Conservation (phyloP, 2,329 filamentous ascomycete genomes). For the Colletotrichum trifolii region DNA sequence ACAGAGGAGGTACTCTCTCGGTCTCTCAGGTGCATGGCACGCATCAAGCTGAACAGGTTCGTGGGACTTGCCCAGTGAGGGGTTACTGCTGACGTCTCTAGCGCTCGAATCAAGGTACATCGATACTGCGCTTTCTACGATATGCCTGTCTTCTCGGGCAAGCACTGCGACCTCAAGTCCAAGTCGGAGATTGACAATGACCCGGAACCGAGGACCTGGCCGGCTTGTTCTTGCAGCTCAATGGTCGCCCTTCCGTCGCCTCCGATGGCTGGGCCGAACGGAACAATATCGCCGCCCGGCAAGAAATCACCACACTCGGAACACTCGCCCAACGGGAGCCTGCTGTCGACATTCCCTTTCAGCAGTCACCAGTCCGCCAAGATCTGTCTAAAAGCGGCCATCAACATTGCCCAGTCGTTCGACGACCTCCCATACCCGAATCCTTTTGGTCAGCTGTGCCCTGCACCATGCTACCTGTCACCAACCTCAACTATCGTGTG, state of each 20-base stretch:
- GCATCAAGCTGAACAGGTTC: conserved; percentile 62
- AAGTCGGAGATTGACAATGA: conserved; percentile 41
- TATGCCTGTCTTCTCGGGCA: conserved; percentile 58
- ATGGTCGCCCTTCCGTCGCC: conserved; percentile 42
- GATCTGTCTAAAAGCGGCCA: conserved; percentile 60
- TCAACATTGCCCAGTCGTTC: conserved; percentile 59
- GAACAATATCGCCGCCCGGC: conserved; percentile 39
- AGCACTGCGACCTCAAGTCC: conserved; percentile 60
- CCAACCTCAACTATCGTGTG: conserved; percentile 50
- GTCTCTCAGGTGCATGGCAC: conserved; percentile 57
- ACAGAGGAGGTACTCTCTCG: conserved; percentile 55
- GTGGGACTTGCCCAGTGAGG: conserved; percentile 1
- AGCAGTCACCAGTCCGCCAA: conserved; percentile 59
- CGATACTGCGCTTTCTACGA: conserved; percentile 64
- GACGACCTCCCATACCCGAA: conserved; percentile 58
- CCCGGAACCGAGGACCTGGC: conserved; percentile 46
- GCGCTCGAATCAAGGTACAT: conserved; percentile 63
- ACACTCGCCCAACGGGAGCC: conserved; percentile 30
- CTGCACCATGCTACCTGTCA: conserved; percentile 48
- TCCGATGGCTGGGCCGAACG: conserved; percentile 43
- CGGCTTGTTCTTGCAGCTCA: conserved; percentile 49
- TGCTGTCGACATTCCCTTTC: conserved; percentile 51
- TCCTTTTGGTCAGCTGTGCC: conserved; percentile 48
- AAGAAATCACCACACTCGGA: conserved; percentile 38
- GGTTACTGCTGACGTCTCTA: conserved; percentile 38